These are phyloP conservation scores for Juncus inflexus DNA, from an alignment of 176 grass and related monocot genomes.

Conservation along the genomic window DNA sequence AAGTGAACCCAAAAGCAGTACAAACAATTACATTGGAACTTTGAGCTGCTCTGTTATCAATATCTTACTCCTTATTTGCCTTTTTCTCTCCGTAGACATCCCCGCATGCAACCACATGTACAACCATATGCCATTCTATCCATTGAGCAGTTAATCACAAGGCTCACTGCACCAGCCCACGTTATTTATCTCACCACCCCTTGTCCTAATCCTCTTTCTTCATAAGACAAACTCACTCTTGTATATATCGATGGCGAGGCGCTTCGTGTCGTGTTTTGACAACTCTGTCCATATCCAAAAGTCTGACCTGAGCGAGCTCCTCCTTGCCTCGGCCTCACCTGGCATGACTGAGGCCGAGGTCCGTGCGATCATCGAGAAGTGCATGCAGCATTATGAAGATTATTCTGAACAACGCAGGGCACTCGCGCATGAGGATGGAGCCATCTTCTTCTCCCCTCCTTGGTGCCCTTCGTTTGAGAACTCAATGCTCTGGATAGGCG, in stretches of 20 bases:
- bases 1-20: no score
- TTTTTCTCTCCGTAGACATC: not conserved
- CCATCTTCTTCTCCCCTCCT: constrained; percentile 47
- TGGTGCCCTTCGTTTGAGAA: constrained; percentile 86
- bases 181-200: not conserved
- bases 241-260: not conserved
- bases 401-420: constrained; percentile 35
- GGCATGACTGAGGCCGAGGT: constrained; percentile 42
- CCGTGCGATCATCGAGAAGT: constrained; percentile 32
- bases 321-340: constrained; percentile 14
- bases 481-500: constrained; percentile 57
- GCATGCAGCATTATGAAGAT: constrained; percentile 52
- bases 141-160: not conserved
- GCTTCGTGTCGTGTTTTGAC: constrained; percentile 35
- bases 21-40: no score
- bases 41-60: no score
- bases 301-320: constrained; percentile 36
- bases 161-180: not conserved
- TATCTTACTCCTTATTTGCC: no score
- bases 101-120: not conserved
- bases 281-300: constrained; percentile 45
- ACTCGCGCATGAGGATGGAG: constrained; percentile 31
- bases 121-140: not conserved
- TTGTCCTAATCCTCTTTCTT: not conserved
- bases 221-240: not conserved